Conservation (phyloP, 2,329 filamentous ascomycete genomes). For the Colletotrichum somersetense region DNA sequence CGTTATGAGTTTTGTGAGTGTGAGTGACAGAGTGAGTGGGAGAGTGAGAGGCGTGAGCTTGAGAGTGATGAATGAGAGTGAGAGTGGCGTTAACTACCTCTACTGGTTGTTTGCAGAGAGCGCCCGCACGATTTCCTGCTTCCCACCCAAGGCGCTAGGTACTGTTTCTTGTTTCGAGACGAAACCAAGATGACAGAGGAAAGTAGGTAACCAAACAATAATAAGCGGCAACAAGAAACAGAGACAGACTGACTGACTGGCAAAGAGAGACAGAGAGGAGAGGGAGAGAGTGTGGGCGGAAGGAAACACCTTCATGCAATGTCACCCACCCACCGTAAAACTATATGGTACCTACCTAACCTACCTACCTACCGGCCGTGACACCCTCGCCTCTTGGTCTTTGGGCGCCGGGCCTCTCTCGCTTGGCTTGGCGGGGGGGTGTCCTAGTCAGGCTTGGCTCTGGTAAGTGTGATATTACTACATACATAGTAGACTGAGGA, state of each 20-base stretch:
- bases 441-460: neutral
- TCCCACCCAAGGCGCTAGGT: neutral
- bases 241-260: too few species aligned
- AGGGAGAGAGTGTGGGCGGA: neutral
- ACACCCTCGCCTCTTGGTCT: neutral
- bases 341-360: too few species aligned
- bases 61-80: neutral
- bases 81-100: neutral
- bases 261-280: too few species aligned
- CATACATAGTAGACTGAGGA: neutral
- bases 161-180: neutral
- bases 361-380: neutral
- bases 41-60: neutral
- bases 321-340: neutral
- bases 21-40: neutral
- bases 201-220: neutral
- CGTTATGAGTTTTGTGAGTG: neutral
- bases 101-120: neutral
- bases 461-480: neutral
- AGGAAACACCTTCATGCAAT: neutral
- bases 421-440: neutral
- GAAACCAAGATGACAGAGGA: neutral
- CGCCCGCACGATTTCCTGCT: neutral
- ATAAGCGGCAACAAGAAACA: too few species aligned
- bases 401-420: neutral